phyloP scores from a whole-genome alignment of 805 yeast species.

The Starmerella potacharoeniae region DNA sequence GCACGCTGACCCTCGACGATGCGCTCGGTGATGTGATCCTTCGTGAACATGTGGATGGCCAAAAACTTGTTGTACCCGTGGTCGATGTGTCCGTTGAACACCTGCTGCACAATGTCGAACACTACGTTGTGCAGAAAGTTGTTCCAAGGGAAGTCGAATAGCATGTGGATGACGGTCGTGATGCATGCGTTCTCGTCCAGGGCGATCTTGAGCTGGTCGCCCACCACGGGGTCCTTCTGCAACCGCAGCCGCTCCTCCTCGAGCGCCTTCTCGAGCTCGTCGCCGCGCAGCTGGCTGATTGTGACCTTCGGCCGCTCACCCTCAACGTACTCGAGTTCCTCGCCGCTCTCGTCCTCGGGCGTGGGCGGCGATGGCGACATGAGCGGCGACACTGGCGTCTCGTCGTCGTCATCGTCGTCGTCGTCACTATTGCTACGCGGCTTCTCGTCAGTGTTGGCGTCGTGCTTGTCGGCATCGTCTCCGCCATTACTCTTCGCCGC shows the following conservation, averaged over 20 bases:
- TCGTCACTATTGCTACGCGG: neutral
- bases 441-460: neutral
- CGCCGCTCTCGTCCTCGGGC: constrained; percentile 14
- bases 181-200: constrained; percentile 64
- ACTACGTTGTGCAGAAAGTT: constrained; percentile 95
- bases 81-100: constrained; percentile 77
- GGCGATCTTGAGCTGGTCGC: constrained; percentile 77
- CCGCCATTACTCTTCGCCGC: neutral
- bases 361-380: constrained; percentile 14
- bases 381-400: constrained; percentile 4
- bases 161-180: constrained; percentile 55
- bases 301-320: constrained; percentile 13
- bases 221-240: constrained; percentile 58
- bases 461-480: neutral
- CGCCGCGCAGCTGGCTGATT: constrained; percentile 9
- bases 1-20: constrained; percentile 51
- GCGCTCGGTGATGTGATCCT: constrained; percentile 45
- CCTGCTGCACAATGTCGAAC: constrained; percentile 90
- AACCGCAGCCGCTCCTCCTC: constrained; percentile 26
- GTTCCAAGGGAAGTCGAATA: constrained; percentile 88
- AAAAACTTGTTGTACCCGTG: constrained; percentile 73
- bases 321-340: constrained; percentile 10
- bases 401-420: neutral
- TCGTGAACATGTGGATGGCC: constrained; percentile 59
- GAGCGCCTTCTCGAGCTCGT: constrained; percentile 13